Base-by-base conservation (phyloP, 75 land plant genomes). In the Pinus albicaulis region DNA sequence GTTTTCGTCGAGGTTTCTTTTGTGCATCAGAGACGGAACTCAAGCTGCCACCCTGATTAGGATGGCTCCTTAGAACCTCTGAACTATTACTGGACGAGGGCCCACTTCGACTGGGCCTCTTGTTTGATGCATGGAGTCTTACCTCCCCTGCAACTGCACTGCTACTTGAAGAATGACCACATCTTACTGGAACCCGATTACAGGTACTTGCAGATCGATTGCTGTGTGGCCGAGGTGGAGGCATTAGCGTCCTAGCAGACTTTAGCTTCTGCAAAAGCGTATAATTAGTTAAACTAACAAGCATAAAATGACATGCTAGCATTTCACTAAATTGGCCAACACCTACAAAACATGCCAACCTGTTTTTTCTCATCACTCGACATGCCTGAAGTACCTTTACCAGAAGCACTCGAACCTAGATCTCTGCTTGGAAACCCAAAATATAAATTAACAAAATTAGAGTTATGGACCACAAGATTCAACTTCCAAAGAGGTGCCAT, bases 21-120 rank as follows among this genome's bases (percentile, higher is more conserved):
- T 77, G 88, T 26, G 89, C 92, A 86, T 92, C 95, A 71, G 95
- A 90, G 72, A 82, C 88, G 64, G 90, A 92, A 78, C 93, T 91
- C 71, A 91, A 15, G 59, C 82, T 90, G 77, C 90, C 84, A 38
- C 84, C 82, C 11, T 80, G 76, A 55, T 77, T 80, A 44, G 81
- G 78, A 19, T 16, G 26, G 8, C 79, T 63, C 71, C 77, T 83
- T 55, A 80, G 78, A 57, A 80, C 61, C 24, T 81, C 86, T 61
- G 72, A 62, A 28, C 71, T 77, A 61, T 60, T 79, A 64, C 85
- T 80, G 0, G 88, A 87, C 23, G 87, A 84, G 24, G 81, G 71
- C 3, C 79, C 80, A 75, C 74, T 81, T 59, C 80, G 82, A 20
- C 89, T 86, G 63, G 89, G 86, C 73, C 84, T 83, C 59, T 83